Evolutionary conservation across 225 moss, liverwort and hornwort genomes (phyloP), one percentile per base, ranked within the genome.

Genomic region (Pseudisothecium myosuroides): DNA sequence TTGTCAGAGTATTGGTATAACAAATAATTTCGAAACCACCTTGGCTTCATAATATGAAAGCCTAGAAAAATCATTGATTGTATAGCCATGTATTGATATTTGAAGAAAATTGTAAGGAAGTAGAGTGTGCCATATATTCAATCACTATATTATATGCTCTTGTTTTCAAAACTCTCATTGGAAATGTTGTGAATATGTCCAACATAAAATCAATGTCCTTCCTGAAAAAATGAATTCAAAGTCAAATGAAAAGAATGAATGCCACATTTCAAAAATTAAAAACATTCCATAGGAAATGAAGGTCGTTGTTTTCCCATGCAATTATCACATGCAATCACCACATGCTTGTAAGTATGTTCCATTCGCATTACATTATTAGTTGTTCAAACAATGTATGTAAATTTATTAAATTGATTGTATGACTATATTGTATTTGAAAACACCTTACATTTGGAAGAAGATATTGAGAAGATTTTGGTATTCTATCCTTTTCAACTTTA

Each of bases 271-370:
- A 28, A 32, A 11, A 69, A 39, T 69, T 24, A 26, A 41, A 39
- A 69, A 23, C 13, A 39, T 1, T 2, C 39, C 4, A 2, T 24
- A 39, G 7, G 24, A 69, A 69, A 39, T 39, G 69, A 13, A 4
- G 1, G 7, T 68, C 0, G 1, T 28, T 31, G 10, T 74, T 49
- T 0, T 31, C 1, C 17, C 6, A 47, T 45, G 47, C 47, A 74
- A n/a, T n/a, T n/a, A n/a, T n/a, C 45, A 45, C 6, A 47, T 45
- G 47, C 47, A 74, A 74, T 31, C 74, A 47, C 47, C 23, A 73
- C 17, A 27, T 75, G 2, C 31, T 75, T 73, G 74, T 47, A 47
- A 18, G 5, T 10, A 74, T 45, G 0, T 74, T 7, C 6, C 29
- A 73, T 45, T 29, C 3, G 1, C n/a, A n/a, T n/a, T n/a, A n/a